Evolutionary conservation across 1,284 basidiomycete species (phyloP).

Genomic region (Pterula multifida): DNA sequence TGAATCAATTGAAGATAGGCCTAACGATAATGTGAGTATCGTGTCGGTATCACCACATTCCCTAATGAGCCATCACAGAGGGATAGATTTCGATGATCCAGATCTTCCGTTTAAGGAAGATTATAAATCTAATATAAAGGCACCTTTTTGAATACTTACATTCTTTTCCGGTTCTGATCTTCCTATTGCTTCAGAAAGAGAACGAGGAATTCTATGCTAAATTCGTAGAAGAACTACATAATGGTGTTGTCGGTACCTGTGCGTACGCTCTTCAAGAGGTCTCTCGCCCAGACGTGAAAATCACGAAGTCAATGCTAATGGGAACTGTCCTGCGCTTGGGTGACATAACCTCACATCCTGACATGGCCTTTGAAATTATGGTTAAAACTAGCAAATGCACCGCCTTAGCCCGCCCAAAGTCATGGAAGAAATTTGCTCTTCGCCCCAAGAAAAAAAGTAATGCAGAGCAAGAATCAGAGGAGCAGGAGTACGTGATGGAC

Average conservation of each 20-base stretch:
- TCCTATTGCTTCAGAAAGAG: constrained; percentile 31
- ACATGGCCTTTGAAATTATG: constrained; percentile 64
- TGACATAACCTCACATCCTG: constrained; percentile 47
- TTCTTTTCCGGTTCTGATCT: neutral
- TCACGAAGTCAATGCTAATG: constrained; percentile 54
- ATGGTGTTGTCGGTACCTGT: constrained; percentile 57
- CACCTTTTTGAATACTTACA: constrained; percentile 15
- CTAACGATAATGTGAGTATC: constrained; percentile 48
- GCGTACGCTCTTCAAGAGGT: constrained; percentile 59
- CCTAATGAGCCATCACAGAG: constrained; percentile 29
- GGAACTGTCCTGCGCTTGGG: constrained; percentile 65
- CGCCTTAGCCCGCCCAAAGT: constrained; percentile 55
- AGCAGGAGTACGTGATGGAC: constrained; percentile 18
- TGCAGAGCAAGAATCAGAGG: constrained; percentile 16
- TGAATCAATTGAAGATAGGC: constrained; percentile 45
- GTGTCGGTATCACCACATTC: neutral
- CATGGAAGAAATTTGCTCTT: constrained; percentile 73
- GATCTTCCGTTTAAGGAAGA: constrained; percentile 52
- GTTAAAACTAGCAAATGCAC: constrained; percentile 82
- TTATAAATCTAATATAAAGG: constrained; percentile 63
- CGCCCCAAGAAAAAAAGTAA: constrained; percentile 16
- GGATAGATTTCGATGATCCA: constrained; percentile 79
- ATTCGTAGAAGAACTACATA: constrained; percentile 33
- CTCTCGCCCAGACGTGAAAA: constrained; percentile 56
- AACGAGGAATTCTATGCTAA: constrained; percentile 72